Percentiles rank a stretch among this genome's conserved stretches.
phyloP scores from a whole-genome alignment of 306 rosid genomes.

The Quercus mongolica region DNA sequence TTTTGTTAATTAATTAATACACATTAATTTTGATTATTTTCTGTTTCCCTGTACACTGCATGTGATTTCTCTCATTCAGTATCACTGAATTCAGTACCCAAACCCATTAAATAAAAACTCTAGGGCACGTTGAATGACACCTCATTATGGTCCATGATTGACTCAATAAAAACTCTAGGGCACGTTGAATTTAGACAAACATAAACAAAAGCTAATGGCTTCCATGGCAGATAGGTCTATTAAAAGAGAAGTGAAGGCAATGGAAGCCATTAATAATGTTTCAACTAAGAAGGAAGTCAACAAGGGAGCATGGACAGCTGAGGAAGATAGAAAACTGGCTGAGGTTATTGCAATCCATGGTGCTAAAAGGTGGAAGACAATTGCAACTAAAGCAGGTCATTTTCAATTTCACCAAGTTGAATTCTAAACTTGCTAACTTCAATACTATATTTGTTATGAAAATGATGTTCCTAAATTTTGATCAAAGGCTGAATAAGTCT shows the following conservation, averaged over 20 bases:
- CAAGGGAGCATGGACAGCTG: constrained; percentile 64
- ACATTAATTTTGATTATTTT: background rate
- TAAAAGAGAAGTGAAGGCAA: constrained; percentile 5
- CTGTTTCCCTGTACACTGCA: background rate
- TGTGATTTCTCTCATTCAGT: background rate
- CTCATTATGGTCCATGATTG: background rate
- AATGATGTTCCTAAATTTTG: background rate
- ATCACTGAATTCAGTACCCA: background rate
- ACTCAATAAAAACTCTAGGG: too few relatives aligned
- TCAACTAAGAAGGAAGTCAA: constrained; percentile 30
- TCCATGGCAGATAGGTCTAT: background rate
- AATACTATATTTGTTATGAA: background rate
- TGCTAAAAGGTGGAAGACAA: constrained; percentile 49
- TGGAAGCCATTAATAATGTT: background rate
- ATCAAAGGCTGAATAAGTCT: constrained; percentile 7
- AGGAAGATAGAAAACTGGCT: constrained; percentile 55
- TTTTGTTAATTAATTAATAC: background rate
- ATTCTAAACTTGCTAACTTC: background rate
- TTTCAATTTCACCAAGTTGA: background rate
- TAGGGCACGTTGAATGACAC: background rate
- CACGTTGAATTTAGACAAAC: background rate
- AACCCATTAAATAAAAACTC: background rate
- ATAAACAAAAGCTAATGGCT: background rate
- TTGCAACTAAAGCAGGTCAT: constrained; percentile 58
- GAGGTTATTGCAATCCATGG: constrained; percentile 53